Percentiles rank a stretch among this genome's conserved stretches.
Evolutionary conservation across 495 filamentous ascomycete genomes (phyloP).

Genomic region (Lepidopterella palustris): DNA sequence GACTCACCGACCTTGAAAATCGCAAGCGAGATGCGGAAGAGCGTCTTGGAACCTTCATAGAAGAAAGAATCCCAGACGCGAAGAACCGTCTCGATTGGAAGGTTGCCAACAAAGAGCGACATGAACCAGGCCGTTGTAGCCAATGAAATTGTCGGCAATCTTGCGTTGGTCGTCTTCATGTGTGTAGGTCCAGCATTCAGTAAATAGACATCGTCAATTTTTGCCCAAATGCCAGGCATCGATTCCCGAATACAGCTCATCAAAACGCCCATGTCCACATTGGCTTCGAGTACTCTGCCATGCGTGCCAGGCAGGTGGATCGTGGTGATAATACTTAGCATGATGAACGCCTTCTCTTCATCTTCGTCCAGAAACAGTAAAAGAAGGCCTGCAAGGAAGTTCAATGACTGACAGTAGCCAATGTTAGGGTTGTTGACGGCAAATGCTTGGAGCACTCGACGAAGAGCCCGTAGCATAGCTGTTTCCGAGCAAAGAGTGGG

Average conservation of each 20-base stretch:
- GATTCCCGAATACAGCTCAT: constrained; percentile 78
- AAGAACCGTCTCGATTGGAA: constrained; percentile 84
- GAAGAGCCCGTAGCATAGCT: constrained; percentile 68
- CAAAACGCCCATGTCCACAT: constrained; percentile 88
- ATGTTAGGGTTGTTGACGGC: constrained; percentile 81
- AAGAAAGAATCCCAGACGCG: constrained; percentile 96
- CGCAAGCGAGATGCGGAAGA: constrained; percentile 88
- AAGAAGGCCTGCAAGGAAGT: constrained; percentile 94
- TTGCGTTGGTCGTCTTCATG: constrained; percentile 35
- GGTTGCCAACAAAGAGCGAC: constrained; percentile 86
- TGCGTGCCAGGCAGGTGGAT: constrained; percentile 88
- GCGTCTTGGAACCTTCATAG: constrained; percentile 88
- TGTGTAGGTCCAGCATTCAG: constrained; percentile 33
- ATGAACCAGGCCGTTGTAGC: constrained; percentile 98
- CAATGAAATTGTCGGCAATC: constrained; percentile 82
- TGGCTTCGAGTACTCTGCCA: constrained; percentile 84
- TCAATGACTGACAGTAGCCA: constrained; percentile 94
- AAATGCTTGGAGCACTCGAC: constrained; percentile 83
- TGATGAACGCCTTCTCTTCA: constrained; percentile 87
- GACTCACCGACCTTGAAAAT: constrained; percentile 87
- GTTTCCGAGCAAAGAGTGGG: constrained; percentile 51
- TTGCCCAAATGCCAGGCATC: constrained; percentile 81
- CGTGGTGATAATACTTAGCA: constrained; percentile 86
- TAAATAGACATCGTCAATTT: constrained; percentile 71
- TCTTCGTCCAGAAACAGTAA: constrained; percentile 74